These are phyloP conservation scores for Hygrophila difformis DNA, from an alignment of 257 asterid genomes.

Conservation along the genomic window DNA sequence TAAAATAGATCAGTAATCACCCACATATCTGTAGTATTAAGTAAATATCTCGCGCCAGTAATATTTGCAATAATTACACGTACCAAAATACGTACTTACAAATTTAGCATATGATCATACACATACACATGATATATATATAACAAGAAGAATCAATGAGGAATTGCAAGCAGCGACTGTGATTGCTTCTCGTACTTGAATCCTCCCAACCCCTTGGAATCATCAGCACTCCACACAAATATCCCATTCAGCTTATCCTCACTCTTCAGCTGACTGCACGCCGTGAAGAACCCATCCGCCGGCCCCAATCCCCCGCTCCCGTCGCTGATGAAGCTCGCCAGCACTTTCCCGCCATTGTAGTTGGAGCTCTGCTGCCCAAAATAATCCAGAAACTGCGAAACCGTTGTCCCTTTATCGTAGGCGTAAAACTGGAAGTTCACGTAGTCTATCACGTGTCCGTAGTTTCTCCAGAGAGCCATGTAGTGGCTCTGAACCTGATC, in stretches of 20 bases:
- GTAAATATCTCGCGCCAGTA: too few species aligned
- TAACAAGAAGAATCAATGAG: too few species aligned
- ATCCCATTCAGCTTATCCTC: conserved; percentile 56
- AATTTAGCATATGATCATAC: too few species aligned
- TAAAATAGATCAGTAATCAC: too few species aligned
- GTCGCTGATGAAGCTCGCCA: conserved; percentile 52
- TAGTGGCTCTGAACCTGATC: conserved; percentile 59
- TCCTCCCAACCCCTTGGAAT: conserved; percentile 44
- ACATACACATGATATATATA: too few species aligned
- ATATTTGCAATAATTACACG: too few species aligned
- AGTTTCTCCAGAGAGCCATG: conserved; percentile 49
- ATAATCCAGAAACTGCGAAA: conserved; percentile 41
- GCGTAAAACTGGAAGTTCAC: conserved; percentile 85
- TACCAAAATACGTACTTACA: too few species aligned
- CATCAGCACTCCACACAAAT: conserved; percentile 82
- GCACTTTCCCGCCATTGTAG: conserved; percentile 49
- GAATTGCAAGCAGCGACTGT: conserved; percentile 20
- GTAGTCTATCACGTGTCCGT: conserved; percentile 43
- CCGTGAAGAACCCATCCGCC: conserved; percentile 46
- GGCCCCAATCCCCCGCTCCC: conserved; percentile 60
- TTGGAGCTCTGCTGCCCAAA: conserved; percentile 36
- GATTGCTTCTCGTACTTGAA: conserved; percentile 46
- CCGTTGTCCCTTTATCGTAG: conserved; percentile 53
- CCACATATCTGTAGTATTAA: too few species aligned
- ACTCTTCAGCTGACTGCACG: conserved; percentile 41